Evolutionary conservation across 768 basidiomycete species (phyloP).

Genomic region (Lactarius psammicola): DNA sequence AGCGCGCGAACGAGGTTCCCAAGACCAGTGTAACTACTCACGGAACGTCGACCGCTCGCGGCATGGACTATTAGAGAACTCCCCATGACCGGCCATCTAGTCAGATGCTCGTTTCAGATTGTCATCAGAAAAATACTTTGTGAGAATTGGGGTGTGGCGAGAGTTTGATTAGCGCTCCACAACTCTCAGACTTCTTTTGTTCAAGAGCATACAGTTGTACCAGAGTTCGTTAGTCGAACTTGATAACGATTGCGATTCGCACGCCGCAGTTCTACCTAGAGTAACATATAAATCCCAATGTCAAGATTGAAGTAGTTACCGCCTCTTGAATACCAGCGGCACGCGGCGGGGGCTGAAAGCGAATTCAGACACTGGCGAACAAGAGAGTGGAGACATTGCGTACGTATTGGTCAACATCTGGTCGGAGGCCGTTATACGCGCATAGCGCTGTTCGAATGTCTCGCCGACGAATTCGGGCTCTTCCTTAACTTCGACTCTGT

Average conservation of each 20-base stretch:
- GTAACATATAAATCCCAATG: no score
- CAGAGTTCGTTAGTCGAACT: neutral
- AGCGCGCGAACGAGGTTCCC: neutral
- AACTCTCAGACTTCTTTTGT: neutral
- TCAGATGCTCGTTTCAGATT: neutral
- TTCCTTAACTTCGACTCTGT: conserved; percentile 49
- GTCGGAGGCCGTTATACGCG: conserved; percentile 14
- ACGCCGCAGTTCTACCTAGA: no score
- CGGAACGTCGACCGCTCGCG: neutral
- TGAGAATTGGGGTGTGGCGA: neutral
- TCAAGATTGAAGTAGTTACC: neutral
- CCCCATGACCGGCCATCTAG: no score
- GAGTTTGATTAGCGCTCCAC: neutral
- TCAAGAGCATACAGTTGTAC: no score
- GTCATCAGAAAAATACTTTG: neutral
- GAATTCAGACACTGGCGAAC: neutral
- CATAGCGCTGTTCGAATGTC: conserved; percentile 45
- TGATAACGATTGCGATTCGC: neutral
- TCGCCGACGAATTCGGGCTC: conserved; percentile 47
- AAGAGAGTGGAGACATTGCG: neutral
- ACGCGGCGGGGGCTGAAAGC: conserved; percentile 23
- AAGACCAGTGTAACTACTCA: neutral
- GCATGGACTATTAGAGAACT: neutral
- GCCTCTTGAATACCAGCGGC: conserved; percentile 28
- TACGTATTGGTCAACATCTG: neutral